Conservation (phyloP, 345 rosid species). For the Arabidopsis arenosa region DNA sequence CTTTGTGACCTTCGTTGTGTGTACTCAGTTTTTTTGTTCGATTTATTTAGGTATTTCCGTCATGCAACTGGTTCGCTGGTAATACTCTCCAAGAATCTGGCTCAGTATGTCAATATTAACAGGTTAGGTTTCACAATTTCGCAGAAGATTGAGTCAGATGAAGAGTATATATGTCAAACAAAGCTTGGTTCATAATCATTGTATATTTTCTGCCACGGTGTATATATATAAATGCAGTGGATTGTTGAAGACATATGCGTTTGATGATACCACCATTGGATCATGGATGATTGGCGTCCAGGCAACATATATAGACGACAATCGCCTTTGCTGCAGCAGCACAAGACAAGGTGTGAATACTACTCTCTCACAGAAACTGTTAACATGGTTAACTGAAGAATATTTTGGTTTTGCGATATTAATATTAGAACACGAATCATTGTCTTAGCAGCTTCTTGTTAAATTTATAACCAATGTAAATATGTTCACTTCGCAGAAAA, state of each 20-base stretch:
- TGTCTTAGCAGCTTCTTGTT: constrained; percentile 11
- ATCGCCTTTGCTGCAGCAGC: constrained; percentile 88
- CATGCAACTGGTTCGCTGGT: constrained; percentile 82
- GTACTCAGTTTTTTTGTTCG: constrained; percentile 27
- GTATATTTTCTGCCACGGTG: not conserved
- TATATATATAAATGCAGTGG: constrained; percentile 64
- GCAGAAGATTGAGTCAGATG: not conserved
- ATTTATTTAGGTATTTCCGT: constrained; percentile 77
- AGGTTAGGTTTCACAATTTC: constrained; percentile 54
- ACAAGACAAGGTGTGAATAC: constrained; percentile 73
- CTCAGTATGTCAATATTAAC: constrained; percentile 84
- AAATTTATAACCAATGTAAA: not conserved
- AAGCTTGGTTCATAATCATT: constrained; percentile 3
- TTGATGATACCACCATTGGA: constrained; percentile 85
- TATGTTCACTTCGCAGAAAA: constrained; percentile 33
- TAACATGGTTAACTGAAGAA: constrained; percentile 26
- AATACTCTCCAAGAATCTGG: constrained; percentile 86
- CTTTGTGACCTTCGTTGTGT: not conserved
- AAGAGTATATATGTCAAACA: constrained; percentile 10
- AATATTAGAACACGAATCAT: not conserved
- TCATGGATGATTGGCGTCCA: constrained; percentile 98
- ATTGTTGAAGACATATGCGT: constrained; percentile 81
- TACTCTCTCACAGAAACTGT: constrained; percentile 21
- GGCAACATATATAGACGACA: constrained; percentile 89
- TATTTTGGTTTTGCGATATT: constrained; percentile 22